These are phyloP conservation scores for Dorcoceras hygrometricum DNA, from an alignment of 257 asterid genomes.

Conservation along the genomic window DNA sequence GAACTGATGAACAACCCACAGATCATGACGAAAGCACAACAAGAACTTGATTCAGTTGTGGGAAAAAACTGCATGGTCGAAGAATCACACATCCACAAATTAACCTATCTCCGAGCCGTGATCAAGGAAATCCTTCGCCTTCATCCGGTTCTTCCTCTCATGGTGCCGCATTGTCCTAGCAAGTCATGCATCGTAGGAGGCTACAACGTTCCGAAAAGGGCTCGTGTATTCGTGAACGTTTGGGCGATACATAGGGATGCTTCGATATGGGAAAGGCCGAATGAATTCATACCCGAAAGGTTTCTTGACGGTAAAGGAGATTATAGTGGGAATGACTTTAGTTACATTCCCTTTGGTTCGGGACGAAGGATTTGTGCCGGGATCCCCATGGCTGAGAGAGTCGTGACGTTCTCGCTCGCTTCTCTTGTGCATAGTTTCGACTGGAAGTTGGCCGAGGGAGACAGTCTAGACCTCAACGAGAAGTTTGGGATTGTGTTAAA, in stretches of 20 bases:
- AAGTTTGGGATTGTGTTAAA: constrained; percentile 67
- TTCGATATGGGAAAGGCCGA: constrained; percentile 43
- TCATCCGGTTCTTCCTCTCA: constrained; percentile 64
- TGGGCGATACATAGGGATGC: constrained; percentile 74
- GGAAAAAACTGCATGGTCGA: constrained; percentile 45
- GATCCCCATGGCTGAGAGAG: constrained; percentile 57
- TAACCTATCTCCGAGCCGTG: constrained; percentile 51
- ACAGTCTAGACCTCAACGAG: constrained; percentile 40
- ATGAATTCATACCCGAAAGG: constrained; percentile 50
- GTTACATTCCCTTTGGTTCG: constrained; percentile 62
- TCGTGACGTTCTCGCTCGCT: constrained; percentile 58
- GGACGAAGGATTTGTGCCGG: constrained; percentile 75
- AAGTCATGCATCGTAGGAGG: constrained; percentile 44
- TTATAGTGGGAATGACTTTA: constrained; percentile 51
- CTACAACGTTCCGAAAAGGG: constrained; percentile 45
- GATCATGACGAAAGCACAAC: constrained; percentile 35
- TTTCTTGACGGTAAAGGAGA: constrained; percentile 44
- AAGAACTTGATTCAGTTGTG: constrained; percentile 47
- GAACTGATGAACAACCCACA: constrained; percentile 65
- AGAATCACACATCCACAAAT: constrained; percentile 46
- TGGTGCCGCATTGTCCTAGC: constrained; percentile 70
- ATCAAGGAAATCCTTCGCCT: constrained; percentile 56
- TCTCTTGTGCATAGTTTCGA: constrained; percentile 57
- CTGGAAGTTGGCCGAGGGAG: constrained; percentile 44
- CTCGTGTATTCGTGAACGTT: constrained; percentile 59